Evolutionary conservation across 2,329 filamentous ascomycete genomes (phyloP).

Genomic region (Pseudogymnoascus sp.): DNA sequence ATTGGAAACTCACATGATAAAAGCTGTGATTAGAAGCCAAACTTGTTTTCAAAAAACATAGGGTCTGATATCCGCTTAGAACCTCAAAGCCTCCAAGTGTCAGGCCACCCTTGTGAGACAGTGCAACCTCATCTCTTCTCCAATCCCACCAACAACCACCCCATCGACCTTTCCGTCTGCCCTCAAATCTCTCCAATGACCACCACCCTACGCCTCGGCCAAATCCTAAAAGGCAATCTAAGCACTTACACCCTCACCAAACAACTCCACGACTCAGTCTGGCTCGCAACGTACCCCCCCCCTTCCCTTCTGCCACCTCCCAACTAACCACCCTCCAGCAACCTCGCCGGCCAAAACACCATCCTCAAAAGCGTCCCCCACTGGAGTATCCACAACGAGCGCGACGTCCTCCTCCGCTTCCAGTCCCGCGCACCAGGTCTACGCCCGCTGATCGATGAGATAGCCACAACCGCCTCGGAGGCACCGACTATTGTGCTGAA

Average conservation of each 20-base stretch:
- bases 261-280: constrained; percentile 16
- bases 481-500: constrained; percentile 21
- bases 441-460: constrained; percentile 22
- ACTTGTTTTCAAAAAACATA: too few relatives aligned
- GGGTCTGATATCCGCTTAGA: too few relatives aligned
- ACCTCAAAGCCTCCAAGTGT: too few relatives aligned
- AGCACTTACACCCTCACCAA: constrained; percentile 16
- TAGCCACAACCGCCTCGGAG: constrained; percentile 12
- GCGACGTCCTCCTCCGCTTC: constrained; percentile 20
- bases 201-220: constrained; percentile 10
- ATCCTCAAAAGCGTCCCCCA: constrained; percentile 21
- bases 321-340: constrained; percentile 9
- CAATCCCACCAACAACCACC: neutral
- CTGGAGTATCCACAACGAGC: constrained; percentile 21
- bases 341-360: constrained; percentile 14
- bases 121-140: too few relatives aligned
- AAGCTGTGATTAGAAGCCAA: too few relatives aligned
- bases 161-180: neutral
- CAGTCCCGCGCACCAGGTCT: constrained; percentile 16
- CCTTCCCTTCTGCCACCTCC: too few relatives aligned
- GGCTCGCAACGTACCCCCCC: constrained; percentile 15
- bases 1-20: too few relatives aligned
- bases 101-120: too few relatives aligned
- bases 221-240: constrained; percentile 13
- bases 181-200: neutral